Evolutionary conservation across 805 yeast species (phyloP).

Genomic region (Yarrowia deformans): DNA sequence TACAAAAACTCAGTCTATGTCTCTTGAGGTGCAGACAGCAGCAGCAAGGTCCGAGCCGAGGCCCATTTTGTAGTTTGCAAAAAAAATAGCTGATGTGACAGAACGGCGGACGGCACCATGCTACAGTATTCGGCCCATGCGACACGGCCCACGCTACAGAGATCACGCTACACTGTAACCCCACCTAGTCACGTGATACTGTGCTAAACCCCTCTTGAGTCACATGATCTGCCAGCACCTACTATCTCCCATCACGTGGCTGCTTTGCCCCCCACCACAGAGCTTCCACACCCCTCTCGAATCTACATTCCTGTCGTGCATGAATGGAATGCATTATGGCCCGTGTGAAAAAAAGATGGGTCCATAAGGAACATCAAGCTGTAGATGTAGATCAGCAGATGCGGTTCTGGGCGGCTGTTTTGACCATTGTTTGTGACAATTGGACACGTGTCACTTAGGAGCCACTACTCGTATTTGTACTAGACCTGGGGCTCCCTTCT

Average conservation of each 20-base stretch:
- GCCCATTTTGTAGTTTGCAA: background rate
- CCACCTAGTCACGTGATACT: background rate
- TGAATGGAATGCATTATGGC: slow-evolving; percentile 19
- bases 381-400: too few relatives aligned
- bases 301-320: slow-evolving; percentile 26
- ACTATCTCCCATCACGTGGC: background rate
- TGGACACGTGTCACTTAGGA: background rate
- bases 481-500: background rate
- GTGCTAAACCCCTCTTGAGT: background rate
- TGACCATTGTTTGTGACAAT: too few relatives aligned
- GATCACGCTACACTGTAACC: background rate
- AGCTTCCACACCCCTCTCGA: slow-evolving; percentile 10
- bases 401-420: too few relatives aligned
- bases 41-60: slow-evolving; percentile 17
- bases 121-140: too few relatives aligned
- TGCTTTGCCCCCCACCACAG: background rate
- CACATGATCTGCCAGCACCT: background rate
- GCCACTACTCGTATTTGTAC: background rate
- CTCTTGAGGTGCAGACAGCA: background rate
- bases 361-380: too few relatives aligned
- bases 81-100: background rate
- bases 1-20: slow-evolving; percentile 3
- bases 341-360: slow-evolving; percentile 15
- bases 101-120: too few relatives aligned
- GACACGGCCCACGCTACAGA: too few relatives aligned